phyloP scores from a whole-genome alignment of 139 green algal genomes.

The Auxenochlorella protothecoides region DNA sequence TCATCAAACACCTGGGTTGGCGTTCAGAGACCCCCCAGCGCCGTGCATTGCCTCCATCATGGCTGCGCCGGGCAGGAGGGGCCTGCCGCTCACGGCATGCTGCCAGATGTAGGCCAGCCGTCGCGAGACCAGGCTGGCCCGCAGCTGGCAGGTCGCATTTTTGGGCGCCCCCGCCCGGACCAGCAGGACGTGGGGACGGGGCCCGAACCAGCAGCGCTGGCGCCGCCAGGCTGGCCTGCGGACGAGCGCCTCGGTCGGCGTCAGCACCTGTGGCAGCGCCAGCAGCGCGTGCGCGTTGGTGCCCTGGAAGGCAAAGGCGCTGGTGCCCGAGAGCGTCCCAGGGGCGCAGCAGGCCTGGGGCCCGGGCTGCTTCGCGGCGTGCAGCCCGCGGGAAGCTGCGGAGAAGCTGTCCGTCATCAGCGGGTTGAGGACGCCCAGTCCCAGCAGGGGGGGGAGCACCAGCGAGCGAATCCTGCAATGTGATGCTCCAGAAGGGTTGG shows the following conservation, averaged over 20 bases:
- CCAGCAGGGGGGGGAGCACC: neutral
- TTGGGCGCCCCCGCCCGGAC: no score
- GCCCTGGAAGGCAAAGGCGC: constrained; percentile 75
- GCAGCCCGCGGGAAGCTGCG: neutral
- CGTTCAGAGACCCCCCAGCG: no score
- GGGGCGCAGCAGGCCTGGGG: neutral
- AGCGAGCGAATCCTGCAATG: neutral
- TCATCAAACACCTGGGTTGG: no score
- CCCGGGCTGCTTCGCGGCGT: neutral
- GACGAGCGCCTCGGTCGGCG: neutral
- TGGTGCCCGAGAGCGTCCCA: constrained; percentile 30
- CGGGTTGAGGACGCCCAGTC: no score
- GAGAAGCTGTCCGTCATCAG: no score
- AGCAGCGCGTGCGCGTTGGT: constrained; percentile 37
- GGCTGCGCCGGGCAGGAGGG: no score
- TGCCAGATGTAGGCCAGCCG: no score
- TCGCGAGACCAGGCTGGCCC: no score
- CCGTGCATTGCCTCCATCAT: no score
- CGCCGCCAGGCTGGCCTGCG: neutral
- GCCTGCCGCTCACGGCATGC: no score
- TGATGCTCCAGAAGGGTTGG: neutral
- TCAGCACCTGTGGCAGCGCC: neutral
- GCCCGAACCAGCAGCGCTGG: constrained; percentile 17
- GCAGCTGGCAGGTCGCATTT: no score
- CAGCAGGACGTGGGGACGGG: no score